phyloP scores from a whole-genome alignment of 805 yeast genomes.

The Metschnikowia hibisci region DNA sequence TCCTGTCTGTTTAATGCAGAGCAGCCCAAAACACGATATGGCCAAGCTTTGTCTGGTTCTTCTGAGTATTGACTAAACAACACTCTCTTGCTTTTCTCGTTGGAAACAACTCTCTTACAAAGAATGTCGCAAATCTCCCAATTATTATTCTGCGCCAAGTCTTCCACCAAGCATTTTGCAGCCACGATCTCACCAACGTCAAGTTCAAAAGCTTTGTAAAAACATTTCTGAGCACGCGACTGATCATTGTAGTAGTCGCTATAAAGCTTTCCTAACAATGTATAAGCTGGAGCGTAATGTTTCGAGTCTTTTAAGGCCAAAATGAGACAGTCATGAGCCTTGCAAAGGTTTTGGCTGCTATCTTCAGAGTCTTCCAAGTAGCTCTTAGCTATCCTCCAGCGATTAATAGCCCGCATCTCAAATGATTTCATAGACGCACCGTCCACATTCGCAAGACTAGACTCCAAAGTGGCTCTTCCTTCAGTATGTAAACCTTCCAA shows the following conservation, averaged over 20 bases:
- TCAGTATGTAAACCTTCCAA: conserved; percentile 44
- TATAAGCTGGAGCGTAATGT: conserved; percentile 72
- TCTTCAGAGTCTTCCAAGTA: conserved; percentile 35
- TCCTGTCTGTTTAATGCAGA: conserved; percentile 66
- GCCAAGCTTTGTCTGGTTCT: conserved; percentile 62
- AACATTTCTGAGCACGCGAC: conserved; percentile 77
- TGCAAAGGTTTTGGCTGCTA: conserved; percentile 26
- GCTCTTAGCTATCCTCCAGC: conserved; percentile 75
- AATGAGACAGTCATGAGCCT: conserved; percentile 57
- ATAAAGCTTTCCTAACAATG: conserved; percentile 77
- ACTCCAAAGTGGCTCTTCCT: conserved; percentile 52
- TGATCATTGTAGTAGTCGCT: conserved; percentile 53
- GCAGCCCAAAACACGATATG: conserved; percentile 82
- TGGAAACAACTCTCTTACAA: conserved; percentile 59
- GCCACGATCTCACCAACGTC: conserved; percentile 74
- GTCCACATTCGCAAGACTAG: conserved; percentile 38
- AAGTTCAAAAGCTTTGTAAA: conserved; percentile 82
- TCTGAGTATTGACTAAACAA: conserved; percentile 31
- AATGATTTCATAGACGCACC: conserved; percentile 52
- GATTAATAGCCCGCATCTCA: conserved; percentile 54
- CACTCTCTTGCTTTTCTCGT: conserved; percentile 55
- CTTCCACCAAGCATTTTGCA: conserved; percentile 65
- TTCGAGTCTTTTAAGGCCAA: conserved; percentile 60
- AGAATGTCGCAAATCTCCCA: conserved; percentile 84
- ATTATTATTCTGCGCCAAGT: conserved; percentile 62